These are phyloP conservation scores for Saturnispora bothae DNA, from an alignment of 805 yeast species.

Conservation along the genomic window DNA sequence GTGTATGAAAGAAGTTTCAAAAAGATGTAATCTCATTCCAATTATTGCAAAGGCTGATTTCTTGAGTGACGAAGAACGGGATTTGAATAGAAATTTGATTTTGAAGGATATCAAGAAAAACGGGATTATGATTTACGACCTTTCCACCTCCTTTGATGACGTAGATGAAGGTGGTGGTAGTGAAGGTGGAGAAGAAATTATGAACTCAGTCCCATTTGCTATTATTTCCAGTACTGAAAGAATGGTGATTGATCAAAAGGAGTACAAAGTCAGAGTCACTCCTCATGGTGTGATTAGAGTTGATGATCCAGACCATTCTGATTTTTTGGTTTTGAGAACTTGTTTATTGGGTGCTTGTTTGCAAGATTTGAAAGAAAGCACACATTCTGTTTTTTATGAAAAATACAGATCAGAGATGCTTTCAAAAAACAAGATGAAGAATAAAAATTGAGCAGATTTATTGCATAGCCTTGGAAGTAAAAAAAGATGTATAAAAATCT, in stretches of 20 bases:
- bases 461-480: too few relatives aligned
- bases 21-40: constrained; percentile 72
- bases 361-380: constrained; percentile 70
- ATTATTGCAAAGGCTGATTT: constrained; percentile 74
- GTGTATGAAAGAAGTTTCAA: constrained; percentile 55
- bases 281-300: constrained; percentile 83
- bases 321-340: constrained; percentile 64
- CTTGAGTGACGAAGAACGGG: constrained; percentile 43
- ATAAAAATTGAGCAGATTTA: too few relatives aligned
- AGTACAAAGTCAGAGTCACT: constrained; percentile 67
- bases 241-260: constrained; percentile 55
- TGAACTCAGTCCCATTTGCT: constrained; percentile 63
- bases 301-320: constrained; percentile 73
- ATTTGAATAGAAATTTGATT: constrained; percentile 35
- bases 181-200: constrained; percentile 16
- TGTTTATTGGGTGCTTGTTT: constrained; percentile 69
- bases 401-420: constrained; percentile 50
- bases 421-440: background rate
- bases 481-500: too few relatives aligned
- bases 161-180: constrained; percentile 17
- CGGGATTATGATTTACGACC: constrained; percentile 22
- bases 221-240: constrained; percentile 79
- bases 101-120: constrained; percentile 30
- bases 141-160: constrained; percentile 24
- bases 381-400: constrained; percentile 70